Evolutionary conservation across 352 stramenopile genomes (phyloP).

Genomic region (Pythium dissotocum): DNA sequence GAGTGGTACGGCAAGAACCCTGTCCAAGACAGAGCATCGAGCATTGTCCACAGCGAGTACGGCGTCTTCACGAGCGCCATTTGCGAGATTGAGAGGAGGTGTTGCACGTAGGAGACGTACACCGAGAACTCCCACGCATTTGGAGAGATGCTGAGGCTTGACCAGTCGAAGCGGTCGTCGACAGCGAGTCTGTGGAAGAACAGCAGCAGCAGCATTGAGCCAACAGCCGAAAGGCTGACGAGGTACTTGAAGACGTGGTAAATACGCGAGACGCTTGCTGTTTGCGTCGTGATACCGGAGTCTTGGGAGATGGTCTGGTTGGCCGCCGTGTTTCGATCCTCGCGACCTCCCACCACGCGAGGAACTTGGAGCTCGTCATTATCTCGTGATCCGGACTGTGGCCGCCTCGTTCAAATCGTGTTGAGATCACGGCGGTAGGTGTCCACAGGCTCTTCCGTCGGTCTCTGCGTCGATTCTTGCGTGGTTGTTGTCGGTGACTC

Average conservation of each 20-base stretch:
- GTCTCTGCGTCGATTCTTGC: not conserved
- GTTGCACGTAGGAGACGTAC: conserved; percentile 33
- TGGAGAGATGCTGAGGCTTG: conserved; percentile 11
- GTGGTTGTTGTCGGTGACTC: not conserved
- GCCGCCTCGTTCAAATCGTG: not conserved
- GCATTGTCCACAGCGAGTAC: conserved; percentile 22
- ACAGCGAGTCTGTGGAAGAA: conserved; percentile 20
- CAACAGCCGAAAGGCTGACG: not conserved
- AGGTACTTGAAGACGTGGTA: conserved; percentile 20
- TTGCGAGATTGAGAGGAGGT: conserved; percentile 27
- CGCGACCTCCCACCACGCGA: not conserved
- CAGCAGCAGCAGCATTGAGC: conserved; percentile 25
- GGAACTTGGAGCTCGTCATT: not conserved
- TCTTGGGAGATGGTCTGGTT: not conserved
- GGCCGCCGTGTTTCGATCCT: not conserved
- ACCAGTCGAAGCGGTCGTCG: conserved; percentile 22
- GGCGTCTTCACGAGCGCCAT: conserved; percentile 28
- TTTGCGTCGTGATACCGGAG: not conserved
- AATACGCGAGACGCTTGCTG: not conserved
- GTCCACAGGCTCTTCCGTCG: not conserved
- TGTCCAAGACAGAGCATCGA: conserved; percentile 33
- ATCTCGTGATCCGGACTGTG: not conserved
- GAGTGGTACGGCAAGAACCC: conserved; percentile 28
- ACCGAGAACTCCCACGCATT: conserved; percentile 40
- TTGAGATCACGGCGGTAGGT: not conserved